Percentiles rank a stretch among this genome's conserved stretches.
Evolutionary conservation across 306 rosid species (phyloP).

Genomic region (Senna tora): DNA sequence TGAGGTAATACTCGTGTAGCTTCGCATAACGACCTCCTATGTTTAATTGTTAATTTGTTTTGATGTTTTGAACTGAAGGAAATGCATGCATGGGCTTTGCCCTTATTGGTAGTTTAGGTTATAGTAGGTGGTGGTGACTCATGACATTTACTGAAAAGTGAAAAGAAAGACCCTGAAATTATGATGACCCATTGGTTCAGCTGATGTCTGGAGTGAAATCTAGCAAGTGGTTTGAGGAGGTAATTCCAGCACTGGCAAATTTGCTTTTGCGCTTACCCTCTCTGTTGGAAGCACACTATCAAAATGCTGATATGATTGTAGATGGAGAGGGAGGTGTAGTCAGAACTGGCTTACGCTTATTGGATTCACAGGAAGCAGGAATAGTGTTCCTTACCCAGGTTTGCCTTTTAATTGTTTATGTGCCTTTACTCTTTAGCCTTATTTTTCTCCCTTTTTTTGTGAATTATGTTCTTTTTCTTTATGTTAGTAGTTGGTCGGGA

Average conservation of each 20-base stretch:
- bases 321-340: constrained; percentile 37
- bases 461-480: background rate
- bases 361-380: constrained; percentile 73
- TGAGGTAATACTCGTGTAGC: constrained; percentile 51
- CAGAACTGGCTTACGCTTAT: constrained; percentile 68
- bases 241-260: constrained; percentile 71
- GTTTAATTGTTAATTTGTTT: constrained; percentile 2
- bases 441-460: background rate
- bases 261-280: constrained; percentile 76
- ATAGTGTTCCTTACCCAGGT: constrained; percentile 84
- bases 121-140: background rate
- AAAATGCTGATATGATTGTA: constrained; percentile 44
- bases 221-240: constrained; percentile 67
- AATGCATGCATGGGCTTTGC: background rate
- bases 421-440: background rate
- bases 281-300: constrained; percentile 77
- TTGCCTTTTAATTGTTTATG: constrained; percentile 17
- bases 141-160: background rate
- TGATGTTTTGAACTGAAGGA: background rate
- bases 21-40: background rate
- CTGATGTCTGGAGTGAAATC: constrained; percentile 63
- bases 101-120: background rate
- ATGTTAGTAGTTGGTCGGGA: constrained; percentile 9
- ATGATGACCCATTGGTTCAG: constrained; percentile 49
- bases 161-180: background rate